Percentiles rank a stretch among this genome's conserved stretches.
Conservation (phyloP, 2,329 filamentous ascomycete species). For the Penicillium hordei region DNA sequence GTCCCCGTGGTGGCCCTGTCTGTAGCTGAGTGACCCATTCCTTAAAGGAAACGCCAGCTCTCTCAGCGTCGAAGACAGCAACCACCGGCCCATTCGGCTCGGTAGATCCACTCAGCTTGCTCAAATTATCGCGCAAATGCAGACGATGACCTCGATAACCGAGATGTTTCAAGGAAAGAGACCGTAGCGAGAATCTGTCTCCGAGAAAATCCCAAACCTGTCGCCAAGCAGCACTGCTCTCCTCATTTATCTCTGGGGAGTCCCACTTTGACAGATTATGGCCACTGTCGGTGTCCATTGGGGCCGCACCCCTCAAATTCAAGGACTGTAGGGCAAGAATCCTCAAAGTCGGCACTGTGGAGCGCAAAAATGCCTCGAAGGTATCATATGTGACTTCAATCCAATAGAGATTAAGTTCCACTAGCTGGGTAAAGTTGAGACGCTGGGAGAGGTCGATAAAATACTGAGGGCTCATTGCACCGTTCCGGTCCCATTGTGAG, state of each 20-base stretch:
- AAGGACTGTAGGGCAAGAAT: not conserved
- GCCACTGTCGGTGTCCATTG: not conserved
- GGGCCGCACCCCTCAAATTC: not conserved
- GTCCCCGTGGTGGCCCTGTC: not conserved
- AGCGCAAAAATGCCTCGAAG: not conserved
- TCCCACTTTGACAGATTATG: not conserved
- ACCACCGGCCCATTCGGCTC: not conserved
- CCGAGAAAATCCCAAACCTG: not conserved
- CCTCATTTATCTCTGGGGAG: not conserved
- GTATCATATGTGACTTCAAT: not conserved
- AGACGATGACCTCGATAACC: not conserved
- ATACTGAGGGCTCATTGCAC: not conserved
- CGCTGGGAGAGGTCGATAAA: not conserved
- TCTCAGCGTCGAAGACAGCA: not conserved
- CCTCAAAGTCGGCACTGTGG: not conserved
- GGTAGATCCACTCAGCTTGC: not conserved
- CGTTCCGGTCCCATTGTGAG: not conserved
- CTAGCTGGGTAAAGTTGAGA: conserved; percentile 1
- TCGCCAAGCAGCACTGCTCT: conserved; percentile 1
- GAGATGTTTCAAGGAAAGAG: not conserved
- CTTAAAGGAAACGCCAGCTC: not conserved
- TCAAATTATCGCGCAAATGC: not conserved
- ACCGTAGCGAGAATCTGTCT: not conserved
- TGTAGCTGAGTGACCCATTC: not conserved
- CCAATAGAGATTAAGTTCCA: conserved; percentile 1